Evolutionary conservation across 805 yeast species (phyloP), one percentile per base, ranked within the genome.

Genomic region (Torulaspora indica): DNA sequence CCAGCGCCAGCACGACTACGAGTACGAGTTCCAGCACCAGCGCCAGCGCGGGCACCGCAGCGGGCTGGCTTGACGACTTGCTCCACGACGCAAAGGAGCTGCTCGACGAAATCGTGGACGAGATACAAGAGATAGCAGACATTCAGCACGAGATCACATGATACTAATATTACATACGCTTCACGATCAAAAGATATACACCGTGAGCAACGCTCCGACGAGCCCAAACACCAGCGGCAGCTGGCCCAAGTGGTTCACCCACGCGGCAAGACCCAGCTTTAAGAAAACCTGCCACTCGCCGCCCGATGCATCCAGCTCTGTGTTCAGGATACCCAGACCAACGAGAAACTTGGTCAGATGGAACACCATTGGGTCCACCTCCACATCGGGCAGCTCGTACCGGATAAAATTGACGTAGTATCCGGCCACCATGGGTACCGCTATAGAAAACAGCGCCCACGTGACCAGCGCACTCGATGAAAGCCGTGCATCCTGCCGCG

Each of bases 341-440:
- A 58, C 31, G 15, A 59, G 40, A 5, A 47, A 51, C 40, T 58
- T 61, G n/a, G 55, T 30, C 17, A 61, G 28, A 43, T 60, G 57
- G 46, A 54, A 51, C n/a, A 55, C 53, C 63, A 61, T 57, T 15
- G 64, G 66, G 42, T 61, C 66, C 25, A 59, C 32, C 28, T 54
- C 54, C 27, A 61, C 51, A 12, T 25, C 18, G 31, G 51, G 41
- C 28, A 56, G 43, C 25, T 59, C 65, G 42, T 59, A 58, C 35
- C 65, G 60, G 13, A 60, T 55, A 35, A 61, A 61, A 44, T 61
- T 61, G 49, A 61, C 35, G 43, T 60, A 61, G 48, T 60, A 60
- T 20, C 55, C 48, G 12, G 53, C 38, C 1, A 58, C 24, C 8
- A 50, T 28, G n/a, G 66, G 66, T 13, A 56, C 1, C 6, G 42